These are phyloP conservation scores for Lagenaria siceraria DNA, from an alignment of 306 rosid genomes.

Conservation along the genomic window DNA sequence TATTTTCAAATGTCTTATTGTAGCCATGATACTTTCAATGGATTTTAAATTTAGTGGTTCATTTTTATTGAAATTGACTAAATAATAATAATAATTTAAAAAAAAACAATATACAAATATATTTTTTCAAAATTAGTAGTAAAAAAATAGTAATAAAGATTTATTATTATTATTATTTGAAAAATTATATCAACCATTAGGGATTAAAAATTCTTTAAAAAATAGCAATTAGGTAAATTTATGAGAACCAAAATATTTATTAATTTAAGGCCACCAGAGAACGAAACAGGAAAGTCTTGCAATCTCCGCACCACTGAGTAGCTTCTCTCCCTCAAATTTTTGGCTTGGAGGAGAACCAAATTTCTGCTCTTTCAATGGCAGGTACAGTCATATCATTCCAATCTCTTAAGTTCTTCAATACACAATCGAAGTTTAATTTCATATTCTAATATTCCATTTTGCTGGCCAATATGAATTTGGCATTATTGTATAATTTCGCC, in stretches of 20 bases:
- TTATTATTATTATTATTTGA: too few relatives aligned
- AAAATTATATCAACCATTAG: too few relatives aligned
- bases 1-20: too few relatives aligned
- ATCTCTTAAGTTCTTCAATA: background rate
- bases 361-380: conserved; percentile 15
- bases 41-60: too few relatives aligned
- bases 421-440: background rate
- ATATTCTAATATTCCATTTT: background rate
- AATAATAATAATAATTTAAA: too few relatives aligned
- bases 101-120: too few relatives aligned
- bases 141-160: too few relatives aligned
- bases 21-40: too few relatives aligned
- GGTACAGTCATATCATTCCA: conserved; percentile 6
- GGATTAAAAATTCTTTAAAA: too few relatives aligned
- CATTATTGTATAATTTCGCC: background rate
- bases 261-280: background rate
- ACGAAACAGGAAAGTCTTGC: background rate
- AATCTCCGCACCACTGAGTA: background rate
- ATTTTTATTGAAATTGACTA: too few relatives aligned
- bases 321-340: background rate
- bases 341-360: background rate
- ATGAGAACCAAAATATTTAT: background rate
- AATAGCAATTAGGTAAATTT: background rate
- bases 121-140: too few relatives aligned
- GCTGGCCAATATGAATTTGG: background rate